Conservation (phyloP, 495 filamentous ascomycete genomes). For the Neohortaea acidophila region DNA sequence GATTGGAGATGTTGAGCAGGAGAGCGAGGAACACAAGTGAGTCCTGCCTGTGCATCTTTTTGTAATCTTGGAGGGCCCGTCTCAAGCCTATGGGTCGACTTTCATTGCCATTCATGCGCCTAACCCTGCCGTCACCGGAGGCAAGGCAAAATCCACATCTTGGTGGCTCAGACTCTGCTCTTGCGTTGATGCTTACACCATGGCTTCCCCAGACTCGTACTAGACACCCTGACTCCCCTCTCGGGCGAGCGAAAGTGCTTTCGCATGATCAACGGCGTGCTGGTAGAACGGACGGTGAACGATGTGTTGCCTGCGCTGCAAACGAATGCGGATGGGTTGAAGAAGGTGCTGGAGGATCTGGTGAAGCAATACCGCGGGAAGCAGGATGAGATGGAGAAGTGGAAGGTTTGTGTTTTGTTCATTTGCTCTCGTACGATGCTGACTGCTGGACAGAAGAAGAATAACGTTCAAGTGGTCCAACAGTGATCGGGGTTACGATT, state of each 20-base stretch:
- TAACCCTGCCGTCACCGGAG: too few relatives aligned
- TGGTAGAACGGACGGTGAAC: conserved; percentile 83
- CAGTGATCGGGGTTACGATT: too few relatives aligned
- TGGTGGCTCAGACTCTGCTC: too few relatives aligned
- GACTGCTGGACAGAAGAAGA: conserved; percentile 62
- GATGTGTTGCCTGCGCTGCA: conserved; percentile 81
- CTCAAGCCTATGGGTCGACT: too few relatives aligned
- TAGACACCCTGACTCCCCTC: conserved; percentile 81
- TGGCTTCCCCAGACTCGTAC: conserved; percentile 67
- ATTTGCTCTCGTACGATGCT: not conserved
- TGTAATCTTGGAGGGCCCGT: too few relatives aligned
- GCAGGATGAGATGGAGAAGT: conserved; percentile 89
- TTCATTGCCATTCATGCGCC: too few relatives aligned
- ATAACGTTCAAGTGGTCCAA: conserved; percentile 90
- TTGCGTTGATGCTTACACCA: too few relatives aligned
- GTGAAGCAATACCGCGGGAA: conserved; percentile 94
- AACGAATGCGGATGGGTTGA: conserved; percentile 90
- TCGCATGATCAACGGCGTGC: conserved; percentile 92
- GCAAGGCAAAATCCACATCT: too few relatives aligned
- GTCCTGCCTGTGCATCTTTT: too few relatives aligned
- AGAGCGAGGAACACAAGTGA: conserved; percentile 95
- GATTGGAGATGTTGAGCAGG: conserved; percentile 93
- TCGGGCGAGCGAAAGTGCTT: conserved; percentile 86
- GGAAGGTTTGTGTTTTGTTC: conserved; percentile 58
- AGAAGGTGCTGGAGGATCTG: conserved; percentile 88